Conservation (phyloP, 1,284 basidiomycete genomes). For the Rhodotorula sp. region DNA sequence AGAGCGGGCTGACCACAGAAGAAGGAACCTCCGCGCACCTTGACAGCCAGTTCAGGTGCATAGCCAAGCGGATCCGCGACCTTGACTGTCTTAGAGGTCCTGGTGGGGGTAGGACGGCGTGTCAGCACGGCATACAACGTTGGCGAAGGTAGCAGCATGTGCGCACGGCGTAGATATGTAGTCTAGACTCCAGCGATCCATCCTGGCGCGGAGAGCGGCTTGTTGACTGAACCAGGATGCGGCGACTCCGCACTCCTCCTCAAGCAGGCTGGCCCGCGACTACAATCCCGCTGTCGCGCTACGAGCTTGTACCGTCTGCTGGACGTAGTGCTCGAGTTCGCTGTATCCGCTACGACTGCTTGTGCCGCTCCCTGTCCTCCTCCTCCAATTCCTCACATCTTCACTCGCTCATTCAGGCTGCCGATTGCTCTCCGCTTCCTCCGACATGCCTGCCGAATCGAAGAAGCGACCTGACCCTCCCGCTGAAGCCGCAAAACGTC, state of each 20-base stretch:
- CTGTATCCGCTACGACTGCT: not conserved
- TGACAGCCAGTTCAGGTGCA: not conserved
- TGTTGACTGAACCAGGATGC: not conserved
- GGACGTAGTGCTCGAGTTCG: not conserved
- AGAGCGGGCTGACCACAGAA: rapidly evolving
- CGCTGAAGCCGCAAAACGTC: not conserved
- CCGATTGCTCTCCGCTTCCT: not conserved
- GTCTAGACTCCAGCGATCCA: slow-evolving; percentile 22
- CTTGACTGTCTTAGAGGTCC: not conserved
- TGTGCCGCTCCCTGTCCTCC: too few species aligned
- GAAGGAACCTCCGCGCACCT: slow-evolving; percentile 1
- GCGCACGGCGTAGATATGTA: slow-evolving; percentile 12
- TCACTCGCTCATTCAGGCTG: too few species aligned
- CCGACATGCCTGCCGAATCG: not conserved
- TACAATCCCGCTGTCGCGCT: not conserved
- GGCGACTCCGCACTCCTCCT: not conserved
- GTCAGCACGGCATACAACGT: too few species aligned
- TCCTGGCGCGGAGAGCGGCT: not conserved
- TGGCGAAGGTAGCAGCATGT: too few species aligned
- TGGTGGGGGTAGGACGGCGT: not conserved
- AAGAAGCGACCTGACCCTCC: not conserved
- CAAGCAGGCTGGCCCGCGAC: not conserved
- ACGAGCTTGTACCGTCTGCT: not conserved
- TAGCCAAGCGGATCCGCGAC: slow-evolving; percentile 28
- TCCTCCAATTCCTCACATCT: not conserved